Evolutionary conservation across 441 rosid genomes (phyloP).

Genomic region (Metrosideros polymorpha): DNA sequence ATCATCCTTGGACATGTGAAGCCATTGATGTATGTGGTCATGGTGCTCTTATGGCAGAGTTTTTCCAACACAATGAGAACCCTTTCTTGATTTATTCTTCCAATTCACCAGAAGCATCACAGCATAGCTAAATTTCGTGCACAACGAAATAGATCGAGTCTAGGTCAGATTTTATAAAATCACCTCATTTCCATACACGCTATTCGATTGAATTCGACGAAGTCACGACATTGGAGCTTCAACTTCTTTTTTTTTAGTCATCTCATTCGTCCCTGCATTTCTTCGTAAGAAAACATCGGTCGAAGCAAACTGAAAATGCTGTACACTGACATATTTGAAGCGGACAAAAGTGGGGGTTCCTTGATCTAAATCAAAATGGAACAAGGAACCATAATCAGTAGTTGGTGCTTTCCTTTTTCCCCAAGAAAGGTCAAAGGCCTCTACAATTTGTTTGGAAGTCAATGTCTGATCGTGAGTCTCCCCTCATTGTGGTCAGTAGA

Average conservation of each 20-base stretch:
- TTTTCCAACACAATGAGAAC: neutral
- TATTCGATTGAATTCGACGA: neutral
- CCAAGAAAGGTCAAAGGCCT: neutral
- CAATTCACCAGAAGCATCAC: rapidly evolving
- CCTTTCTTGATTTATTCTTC: rapidly evolving
- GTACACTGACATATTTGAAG: rapidly evolving
- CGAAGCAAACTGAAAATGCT: neutral
- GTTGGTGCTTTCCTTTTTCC: neutral
- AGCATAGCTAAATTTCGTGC: rapidly evolving
- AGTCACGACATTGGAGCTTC: rapidly evolving
- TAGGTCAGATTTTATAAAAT: rapidly evolving
- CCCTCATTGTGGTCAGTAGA: neutral
- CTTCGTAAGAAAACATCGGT: rapidly evolving
- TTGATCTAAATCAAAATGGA: neutral
- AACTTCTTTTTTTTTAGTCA: rapidly evolving
- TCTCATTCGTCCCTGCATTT: rapidly evolving
- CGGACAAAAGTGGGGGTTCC: rapidly evolving
- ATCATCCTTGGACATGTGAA: neutral
- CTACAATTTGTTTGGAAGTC: neutral
- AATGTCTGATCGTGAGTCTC: neutral
- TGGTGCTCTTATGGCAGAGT: neutral
- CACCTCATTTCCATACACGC: neutral
- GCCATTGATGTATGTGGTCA: neutral
- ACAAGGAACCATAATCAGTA: neutral
- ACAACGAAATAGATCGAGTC: rapidly evolving